These are phyloP conservation scores for Phaeosphaeria sp. DNA, from an alignment of 2,329 filamentous ascomycete genomes.

Conservation along the genomic window DNA sequence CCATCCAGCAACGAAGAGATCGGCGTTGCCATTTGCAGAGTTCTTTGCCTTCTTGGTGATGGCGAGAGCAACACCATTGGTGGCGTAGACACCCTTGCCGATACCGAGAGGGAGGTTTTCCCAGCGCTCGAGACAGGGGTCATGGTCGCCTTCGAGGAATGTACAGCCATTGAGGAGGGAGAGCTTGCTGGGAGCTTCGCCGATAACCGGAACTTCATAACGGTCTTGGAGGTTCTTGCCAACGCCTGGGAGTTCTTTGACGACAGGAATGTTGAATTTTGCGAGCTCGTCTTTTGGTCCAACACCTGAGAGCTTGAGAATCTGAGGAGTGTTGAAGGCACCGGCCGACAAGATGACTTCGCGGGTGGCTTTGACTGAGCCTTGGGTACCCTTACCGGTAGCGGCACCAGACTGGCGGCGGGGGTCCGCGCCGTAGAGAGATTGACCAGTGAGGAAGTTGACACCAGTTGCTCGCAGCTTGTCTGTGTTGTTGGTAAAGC, in stretches of 20 bases:
- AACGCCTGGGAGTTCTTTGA: constrained; percentile 67
- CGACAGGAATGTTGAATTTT: constrained; percentile 60
- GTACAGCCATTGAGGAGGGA: constrained; percentile 49
- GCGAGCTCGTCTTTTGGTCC: constrained; percentile 63
- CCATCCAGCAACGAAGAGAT: constrained; percentile 62
- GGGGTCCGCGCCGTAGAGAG: constrained; percentile 50
- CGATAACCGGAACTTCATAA: constrained; percentile 56
- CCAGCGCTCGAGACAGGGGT: constrained; percentile 57
- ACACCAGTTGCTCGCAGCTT: constrained; percentile 57
- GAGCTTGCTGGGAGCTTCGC: constrained; percentile 48
- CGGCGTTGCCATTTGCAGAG: constrained; percentile 54
- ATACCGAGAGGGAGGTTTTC: constrained; percentile 33
- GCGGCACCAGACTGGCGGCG: constrained; percentile 23
- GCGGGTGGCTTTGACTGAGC: constrained; percentile 32
- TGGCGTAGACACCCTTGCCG: constrained; percentile 54
- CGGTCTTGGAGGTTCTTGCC: constrained; percentile 71
- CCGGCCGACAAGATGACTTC: constrained; percentile 51
- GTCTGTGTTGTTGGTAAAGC: constrained; percentile 66
- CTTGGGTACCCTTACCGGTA: constrained; percentile 23
- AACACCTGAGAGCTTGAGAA: constrained; percentile 68
- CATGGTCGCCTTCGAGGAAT: constrained; percentile 41
- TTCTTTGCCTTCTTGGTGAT: constrained; percentile 49
- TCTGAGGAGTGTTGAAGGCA: constrained; percentile 68
- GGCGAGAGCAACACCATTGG: constrained; percentile 61
- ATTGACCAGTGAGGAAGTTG: constrained; percentile 48